Evolutionary conservation across 495 filamentous ascomycete species (phyloP).

Genomic region (Neurospora sp.): DNA sequence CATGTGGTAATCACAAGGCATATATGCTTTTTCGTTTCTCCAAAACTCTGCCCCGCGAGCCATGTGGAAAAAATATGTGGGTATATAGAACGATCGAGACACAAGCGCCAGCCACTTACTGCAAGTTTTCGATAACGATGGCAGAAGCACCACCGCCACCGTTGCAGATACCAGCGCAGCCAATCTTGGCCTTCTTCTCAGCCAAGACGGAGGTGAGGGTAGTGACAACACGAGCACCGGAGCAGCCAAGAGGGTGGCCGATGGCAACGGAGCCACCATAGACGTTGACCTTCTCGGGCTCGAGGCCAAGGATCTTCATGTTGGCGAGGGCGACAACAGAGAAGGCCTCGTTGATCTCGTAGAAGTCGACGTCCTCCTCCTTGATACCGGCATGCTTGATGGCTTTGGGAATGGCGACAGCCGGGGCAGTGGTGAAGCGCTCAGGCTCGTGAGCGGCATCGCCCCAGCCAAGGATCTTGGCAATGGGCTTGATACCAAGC

Average conservation of each 20-base stretch:
- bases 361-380: slow-evolving; percentile 71
- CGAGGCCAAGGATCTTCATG: slow-evolving; percentile 73
- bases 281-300: slow-evolving; percentile 84
- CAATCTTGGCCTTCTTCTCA: slow-evolving; percentile 87
- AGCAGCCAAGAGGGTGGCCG: slow-evolving; percentile 88
- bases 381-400: slow-evolving; percentile 80
- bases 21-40: not conserved
- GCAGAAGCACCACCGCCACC: slow-evolving; percentile 91
- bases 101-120: slow-evolving; percentile 26
- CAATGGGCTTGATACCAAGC: slow-evolving; percentile 79
- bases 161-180: slow-evolving; percentile 93
- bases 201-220: slow-evolving; percentile 82
- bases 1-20: not conserved
- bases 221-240: slow-evolving; percentile 86
- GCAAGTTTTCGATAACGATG: slow-evolving; percentile 69
- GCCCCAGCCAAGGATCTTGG: slow-evolving; percentile 93
- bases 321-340: slow-evolving; percentile 93
- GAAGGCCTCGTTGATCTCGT: slow-evolving; percentile 99
- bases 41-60: not conserved
- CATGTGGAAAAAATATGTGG: not conserved
- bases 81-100: not conserved
- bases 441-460: slow-evolving; percentile 82
- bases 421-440: slow-evolving; percentile 91
- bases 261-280: slow-evolving; percentile 94
- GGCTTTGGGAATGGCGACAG: slow-evolving; percentile 94